Percentiles rank a stretch among this genome's conserved stretches.
Evolutionary conservation across 2,329 filamentous ascomycete genomes (phyloP).

Genomic region (Daldinia eschscholtzii): DNA sequence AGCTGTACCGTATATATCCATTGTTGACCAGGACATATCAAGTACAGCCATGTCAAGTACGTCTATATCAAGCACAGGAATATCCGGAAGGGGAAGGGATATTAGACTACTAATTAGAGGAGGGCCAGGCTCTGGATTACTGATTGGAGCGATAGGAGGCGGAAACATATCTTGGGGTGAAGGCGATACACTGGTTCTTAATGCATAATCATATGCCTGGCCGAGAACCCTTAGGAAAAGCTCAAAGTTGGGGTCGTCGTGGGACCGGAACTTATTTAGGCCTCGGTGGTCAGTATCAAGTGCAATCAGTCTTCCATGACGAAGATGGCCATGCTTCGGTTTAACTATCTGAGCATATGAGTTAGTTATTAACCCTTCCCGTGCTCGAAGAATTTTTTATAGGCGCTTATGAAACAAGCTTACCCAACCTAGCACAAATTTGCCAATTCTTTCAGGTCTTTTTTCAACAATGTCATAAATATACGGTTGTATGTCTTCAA

Average conservation of each 20-base stretch:
- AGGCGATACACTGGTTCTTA: constrained; percentile 6
- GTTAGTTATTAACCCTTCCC: too few relatives aligned
- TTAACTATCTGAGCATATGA: too few relatives aligned
- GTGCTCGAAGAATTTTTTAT: too few relatives aligned
- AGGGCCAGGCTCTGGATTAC: too few relatives aligned
- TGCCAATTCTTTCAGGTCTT: constrained; percentile 6
- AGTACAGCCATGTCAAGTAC: neutral
- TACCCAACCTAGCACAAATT: neutral
- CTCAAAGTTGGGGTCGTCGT: constrained; percentile 15
- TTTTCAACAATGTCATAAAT: constrained; percentile 17
- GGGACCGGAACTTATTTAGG: constrained; percentile 17
- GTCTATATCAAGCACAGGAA: too few relatives aligned
- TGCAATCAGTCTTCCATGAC: constrained; percentile 8
- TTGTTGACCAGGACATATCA: constrained; percentile 7
- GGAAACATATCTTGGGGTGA: neutral
- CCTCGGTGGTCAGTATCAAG: constrained; percentile 14
- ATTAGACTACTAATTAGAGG: too few relatives aligned
- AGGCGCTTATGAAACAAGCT: too few relatives aligned
- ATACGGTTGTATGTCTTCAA: constrained; percentile 10
- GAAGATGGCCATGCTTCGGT: neutral
- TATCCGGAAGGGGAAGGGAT: neutral
- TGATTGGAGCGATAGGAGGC: neutral
- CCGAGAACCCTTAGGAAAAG: neutral
- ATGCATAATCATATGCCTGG: constrained; percentile 2
- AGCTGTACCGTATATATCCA: neutral